Base-by-base conservation (phyloP, 768 basidiomycete genomes). In the Hericium alpestre region DNA sequence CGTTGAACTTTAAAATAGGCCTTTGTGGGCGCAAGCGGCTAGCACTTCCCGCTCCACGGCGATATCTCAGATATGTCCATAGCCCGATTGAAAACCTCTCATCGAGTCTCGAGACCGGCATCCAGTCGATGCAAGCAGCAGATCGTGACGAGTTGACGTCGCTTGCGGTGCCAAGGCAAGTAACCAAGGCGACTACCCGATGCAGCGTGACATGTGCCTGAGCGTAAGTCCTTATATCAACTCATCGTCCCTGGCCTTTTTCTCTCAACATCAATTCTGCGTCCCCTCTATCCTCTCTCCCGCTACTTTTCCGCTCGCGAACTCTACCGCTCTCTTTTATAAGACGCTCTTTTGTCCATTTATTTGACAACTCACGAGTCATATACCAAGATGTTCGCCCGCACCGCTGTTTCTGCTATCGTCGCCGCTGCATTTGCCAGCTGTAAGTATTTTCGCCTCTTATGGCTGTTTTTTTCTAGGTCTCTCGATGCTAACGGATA, bases 381-480 rank as follows among this genome's bases (percentile, higher is more conserved):
- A 16, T 15, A 43, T 43, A 15, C 41, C 41, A 56, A 54, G 64
- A 78, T 75, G 76, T 72, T 76, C 65, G 60, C 68, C 54, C 66
- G 64, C 57, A 63, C 64, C 11, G 63, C 77, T 65, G 66, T 72
- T 61, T 67, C 71, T 59, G 68, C 69, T 41, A 62, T 82, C 67
- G 63, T 77, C 64, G 78, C 74, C 59, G 67, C 77, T 57, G 75
- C 78, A 59, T 55, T 81, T 62, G 74, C 72, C 49, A 74, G 74
- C 59, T 66, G 80, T 77, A 61, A 61, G 72, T 68, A 25, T 15
- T 51, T 38, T 27, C 13, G 23, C 23, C 9, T 37, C 9, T 8
- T 32, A 1, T 32, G 32, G 8, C 8, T 32, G 8, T 6, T 41
- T 38, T 38, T 13, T 16, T 46, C 40, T n/a, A 18, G 20, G 11